These are phyloP conservation scores for Candida pini DNA, from an alignment of 805 yeast genomes.

Conservation along the genomic window DNA sequence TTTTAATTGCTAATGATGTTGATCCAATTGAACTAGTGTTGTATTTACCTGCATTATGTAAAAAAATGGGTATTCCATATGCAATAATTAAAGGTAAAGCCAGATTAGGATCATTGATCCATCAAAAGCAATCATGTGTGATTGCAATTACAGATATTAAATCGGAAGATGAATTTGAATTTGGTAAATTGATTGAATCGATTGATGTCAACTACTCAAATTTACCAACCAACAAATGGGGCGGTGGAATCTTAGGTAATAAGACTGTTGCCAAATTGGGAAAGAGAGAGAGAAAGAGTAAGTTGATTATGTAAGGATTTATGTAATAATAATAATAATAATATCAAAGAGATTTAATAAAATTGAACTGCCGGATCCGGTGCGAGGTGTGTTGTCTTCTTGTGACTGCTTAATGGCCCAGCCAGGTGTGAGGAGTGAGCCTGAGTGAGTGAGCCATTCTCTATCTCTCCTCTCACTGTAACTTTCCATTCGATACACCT, in stretches of 20 bases:
- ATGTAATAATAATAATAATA: too few relatives aligned
- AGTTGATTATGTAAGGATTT: too few relatives aligned
- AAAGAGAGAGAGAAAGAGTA: constrained; percentile 73
- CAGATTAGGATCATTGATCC: constrained; percentile 94
- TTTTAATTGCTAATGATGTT: constrained; percentile 96
- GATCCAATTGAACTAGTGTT: constrained; percentile 98
- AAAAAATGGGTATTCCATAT: constrained; percentile 99
- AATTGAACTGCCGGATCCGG: too few relatives aligned
- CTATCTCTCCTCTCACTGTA: too few relatives aligned
- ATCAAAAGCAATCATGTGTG: constrained; percentile 95
- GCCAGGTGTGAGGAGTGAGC: too few relatives aligned
- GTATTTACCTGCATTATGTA: constrained; percentile 97
- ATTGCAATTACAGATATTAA: constrained; percentile 95
- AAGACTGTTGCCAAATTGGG: constrained; percentile 84
- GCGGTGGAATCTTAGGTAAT: constrained; percentile 98
- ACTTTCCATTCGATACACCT: too few relatives aligned
- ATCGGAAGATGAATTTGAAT: constrained; percentile 91
- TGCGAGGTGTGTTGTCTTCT: too few relatives aligned
- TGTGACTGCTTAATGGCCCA: too few relatives aligned
- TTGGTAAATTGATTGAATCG: constrained; percentile 88
- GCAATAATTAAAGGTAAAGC: constrained; percentile 98
- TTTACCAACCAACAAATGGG: constrained; percentile 98
- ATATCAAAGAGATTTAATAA: too few relatives aligned
- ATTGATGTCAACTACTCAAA: constrained; percentile 91
- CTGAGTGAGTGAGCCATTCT: too few relatives aligned